Conservation (phyloP, 495 filamentous ascomycete genomes). For the Xylaria cubensis region DNA sequence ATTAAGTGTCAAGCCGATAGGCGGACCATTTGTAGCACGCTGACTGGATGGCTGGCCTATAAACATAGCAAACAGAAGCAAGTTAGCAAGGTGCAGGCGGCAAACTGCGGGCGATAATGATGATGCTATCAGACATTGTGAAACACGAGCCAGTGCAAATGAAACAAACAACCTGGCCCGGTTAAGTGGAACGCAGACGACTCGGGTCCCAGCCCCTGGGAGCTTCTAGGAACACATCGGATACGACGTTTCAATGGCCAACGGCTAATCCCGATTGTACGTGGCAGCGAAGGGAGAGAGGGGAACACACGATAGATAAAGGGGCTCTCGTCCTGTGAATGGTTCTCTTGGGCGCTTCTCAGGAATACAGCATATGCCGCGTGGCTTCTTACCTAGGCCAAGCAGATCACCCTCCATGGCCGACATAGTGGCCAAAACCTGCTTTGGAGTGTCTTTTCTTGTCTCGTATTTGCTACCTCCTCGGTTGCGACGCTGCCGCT, state of each 20-base stretch:
- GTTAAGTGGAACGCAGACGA: slow-evolving; percentile 44
- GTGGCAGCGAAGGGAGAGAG: neutral
- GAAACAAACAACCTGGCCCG: slow-evolving; percentile 51
- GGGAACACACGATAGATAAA: slow-evolving; percentile 22
- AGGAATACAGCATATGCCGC: slow-evolving; percentile 10
- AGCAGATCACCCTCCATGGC: slow-evolving; percentile 30
- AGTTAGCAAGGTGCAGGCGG: slow-evolving; percentile 48
- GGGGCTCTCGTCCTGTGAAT: slow-evolving; percentile 12
- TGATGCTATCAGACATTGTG: slow-evolving; percentile 53
- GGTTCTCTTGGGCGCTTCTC: slow-evolving; percentile 7
- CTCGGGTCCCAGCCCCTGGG: slow-evolving; percentile 14
- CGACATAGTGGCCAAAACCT: slow-evolving; percentile 28
- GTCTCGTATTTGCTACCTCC: slow-evolving; percentile 24
- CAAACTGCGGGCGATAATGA: slow-evolving; percentile 51
- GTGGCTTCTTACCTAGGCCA: slow-evolving; percentile 25
- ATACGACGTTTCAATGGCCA: slow-evolving; percentile 12
- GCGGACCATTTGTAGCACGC: slow-evolving; percentile 42
- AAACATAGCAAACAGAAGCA: slow-evolving; percentile 36
- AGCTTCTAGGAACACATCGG: neutral
- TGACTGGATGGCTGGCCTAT: slow-evolving; percentile 37
- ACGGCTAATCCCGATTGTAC: slow-evolving; percentile 4
- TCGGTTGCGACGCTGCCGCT: slow-evolving; percentile 25
- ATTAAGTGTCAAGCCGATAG: slow-evolving; percentile 63
- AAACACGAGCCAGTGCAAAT: slow-evolving; percentile 60
- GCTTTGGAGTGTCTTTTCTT: slow-evolving; percentile 17